A percentile compares a stretch with the other conserved stretches of the same genome.
Conservation (phyloP, 1,139 yeast species). For the Yamadazyma pseudoaaseri region DNA sequence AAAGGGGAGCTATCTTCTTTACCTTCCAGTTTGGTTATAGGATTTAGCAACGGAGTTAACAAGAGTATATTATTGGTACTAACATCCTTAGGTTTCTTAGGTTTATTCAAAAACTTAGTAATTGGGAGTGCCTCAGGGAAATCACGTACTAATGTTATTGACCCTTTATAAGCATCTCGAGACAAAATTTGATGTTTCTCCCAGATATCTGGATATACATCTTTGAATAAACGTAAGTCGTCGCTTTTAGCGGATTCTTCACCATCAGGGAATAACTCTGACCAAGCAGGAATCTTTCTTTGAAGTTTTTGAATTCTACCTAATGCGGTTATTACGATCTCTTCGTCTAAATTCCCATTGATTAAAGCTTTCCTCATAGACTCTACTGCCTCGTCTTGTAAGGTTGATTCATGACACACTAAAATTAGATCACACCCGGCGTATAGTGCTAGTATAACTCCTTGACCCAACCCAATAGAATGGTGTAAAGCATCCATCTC, state of each 20-base stretch:
- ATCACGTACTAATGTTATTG: conserved; percentile 59
- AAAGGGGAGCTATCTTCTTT: conserved; percentile 15
- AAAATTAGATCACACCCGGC: conserved; percentile 69
- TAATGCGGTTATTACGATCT: conserved; percentile 40
- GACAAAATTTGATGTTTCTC: conserved; percentile 45
- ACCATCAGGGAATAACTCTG: conserved; percentile 42
- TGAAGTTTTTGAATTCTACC: conserved; percentile 47
- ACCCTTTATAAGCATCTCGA: conserved; percentile 48
- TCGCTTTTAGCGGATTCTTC: conserved; percentile 28
- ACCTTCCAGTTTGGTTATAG: conserved; percentile 29
- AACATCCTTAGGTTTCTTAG: conserved; percentile 14
- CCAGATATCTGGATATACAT: conserved; percentile 35
- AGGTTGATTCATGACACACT: conserved; percentile 57
- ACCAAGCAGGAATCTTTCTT: conserved; percentile 46
- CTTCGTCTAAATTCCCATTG: conserved; percentile 51
- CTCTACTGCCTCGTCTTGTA: conserved; percentile 60
- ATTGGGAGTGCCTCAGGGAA: conserved; percentile 53
- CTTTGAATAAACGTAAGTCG: conserved; percentile 25
- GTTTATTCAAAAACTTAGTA: conserved; percentile 27
- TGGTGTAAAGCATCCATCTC: conserved; percentile 66
- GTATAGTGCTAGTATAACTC: conserved; percentile 58
- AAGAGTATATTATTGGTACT: conserved; percentile 41
- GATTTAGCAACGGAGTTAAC: conserved; percentile 53
- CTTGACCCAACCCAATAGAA: conserved; percentile 65
- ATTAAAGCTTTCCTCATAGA: conserved; percentile 53